Evolutionary conservation across 768 basidiomycete genomes (phyloP).

Genomic region (Tricholoma saponaceum): DNA sequence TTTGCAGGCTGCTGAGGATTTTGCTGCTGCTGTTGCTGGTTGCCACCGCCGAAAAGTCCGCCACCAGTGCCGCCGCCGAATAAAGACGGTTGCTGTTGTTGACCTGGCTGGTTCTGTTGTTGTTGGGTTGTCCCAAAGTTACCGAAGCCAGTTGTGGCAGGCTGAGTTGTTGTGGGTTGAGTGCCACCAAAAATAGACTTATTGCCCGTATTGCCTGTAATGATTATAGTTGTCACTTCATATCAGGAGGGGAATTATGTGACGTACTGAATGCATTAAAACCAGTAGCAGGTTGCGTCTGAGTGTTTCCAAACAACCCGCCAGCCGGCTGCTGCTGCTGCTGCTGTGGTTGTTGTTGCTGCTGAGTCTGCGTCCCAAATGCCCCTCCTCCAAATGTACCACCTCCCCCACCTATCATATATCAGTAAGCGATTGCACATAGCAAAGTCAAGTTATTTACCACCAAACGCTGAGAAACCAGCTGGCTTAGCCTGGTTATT

Average conservation of each 20-base stretch:
- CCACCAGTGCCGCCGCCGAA: conserved; percentile 26
- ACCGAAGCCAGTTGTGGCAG: conserved; percentile 35
- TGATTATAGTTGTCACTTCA: not conserved
- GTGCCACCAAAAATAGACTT: conserved; percentile 40
- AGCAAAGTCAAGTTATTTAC: conserved; percentile 2
- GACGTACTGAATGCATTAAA: conserved; percentile 39
- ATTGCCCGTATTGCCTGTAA: conserved; percentile 16
- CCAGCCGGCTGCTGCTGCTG: conserved; percentile 26
- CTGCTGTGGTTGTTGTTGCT: conserved; percentile 30
- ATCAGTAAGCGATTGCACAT: not conserved
- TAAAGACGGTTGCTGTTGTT: conserved; percentile 19
- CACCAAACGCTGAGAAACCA: conserved; percentile 14
- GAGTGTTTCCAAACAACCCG: conserved; percentile 28
- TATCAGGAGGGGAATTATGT: not conserved
- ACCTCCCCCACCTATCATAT: conserved; percentile 5
- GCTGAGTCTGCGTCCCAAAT: conserved; percentile 28
- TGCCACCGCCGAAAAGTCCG: conserved; percentile 31
- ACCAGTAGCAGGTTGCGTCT: conserved; percentile 21
- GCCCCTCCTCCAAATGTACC: conserved; percentile 33
- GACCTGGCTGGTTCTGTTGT: conserved; percentile 31
- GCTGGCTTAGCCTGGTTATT: conserved; percentile 15
- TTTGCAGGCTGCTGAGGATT: conserved; percentile 30
- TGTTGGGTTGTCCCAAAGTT: conserved; percentile 30
- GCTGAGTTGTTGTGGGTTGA: conserved; percentile 33
- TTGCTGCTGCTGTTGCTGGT: conserved; percentile 21